Percentiles rank a stretch among this genome's conserved stretches.
phyloP scores from a whole-genome alignment of 495 filamentous ascomycete species.

The Corynascus novoguineensis region DNA sequence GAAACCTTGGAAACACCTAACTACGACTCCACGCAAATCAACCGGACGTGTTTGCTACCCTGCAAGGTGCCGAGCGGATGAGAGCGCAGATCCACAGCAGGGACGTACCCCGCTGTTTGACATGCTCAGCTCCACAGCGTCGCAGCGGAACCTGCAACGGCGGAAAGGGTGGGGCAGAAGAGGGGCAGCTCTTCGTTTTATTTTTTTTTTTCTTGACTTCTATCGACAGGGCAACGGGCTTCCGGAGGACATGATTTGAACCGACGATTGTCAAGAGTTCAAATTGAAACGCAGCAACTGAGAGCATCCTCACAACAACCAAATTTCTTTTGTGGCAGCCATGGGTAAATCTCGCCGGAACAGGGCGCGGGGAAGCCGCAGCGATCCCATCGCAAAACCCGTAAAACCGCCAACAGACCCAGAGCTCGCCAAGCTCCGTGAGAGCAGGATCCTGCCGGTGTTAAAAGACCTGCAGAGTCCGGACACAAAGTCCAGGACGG shows the following conservation, averaged over 20 bases:
- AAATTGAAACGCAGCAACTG: neutral
- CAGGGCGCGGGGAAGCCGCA: slow-evolving; percentile 33
- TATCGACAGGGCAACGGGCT: neutral
- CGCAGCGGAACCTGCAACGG: too few relatives aligned
- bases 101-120: too few relatives aligned
- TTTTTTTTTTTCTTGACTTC: slow-evolving; percentile 5
- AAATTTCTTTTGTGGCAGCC: neutral
- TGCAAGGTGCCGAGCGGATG: too few relatives aligned
- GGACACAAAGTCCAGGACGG: slow-evolving; percentile 47
- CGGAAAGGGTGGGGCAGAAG: neutral
- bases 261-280: too few relatives aligned
- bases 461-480: slow-evolving; percentile 51
- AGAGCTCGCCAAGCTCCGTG: slow-evolving; percentile 50
- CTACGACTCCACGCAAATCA: too few relatives aligned
- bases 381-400: slow-evolving; percentile 45
- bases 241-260: too few relatives aligned
- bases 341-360: slow-evolving; percentile 44
- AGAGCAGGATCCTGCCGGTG: slow-evolving; percentile 52
- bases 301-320: too few relatives aligned
- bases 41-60: too few relatives aligned
- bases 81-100: too few relatives aligned
- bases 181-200: slow-evolving; percentile 2
- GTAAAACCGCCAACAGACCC: slow-evolving; percentile 51
- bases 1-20: too few relatives aligned
- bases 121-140: too few relatives aligned